These are phyloP conservation scores for Cryptosporidium parvum DNA, from an alignment of 169 alveolate species.

Conservation along the genomic window DNA sequence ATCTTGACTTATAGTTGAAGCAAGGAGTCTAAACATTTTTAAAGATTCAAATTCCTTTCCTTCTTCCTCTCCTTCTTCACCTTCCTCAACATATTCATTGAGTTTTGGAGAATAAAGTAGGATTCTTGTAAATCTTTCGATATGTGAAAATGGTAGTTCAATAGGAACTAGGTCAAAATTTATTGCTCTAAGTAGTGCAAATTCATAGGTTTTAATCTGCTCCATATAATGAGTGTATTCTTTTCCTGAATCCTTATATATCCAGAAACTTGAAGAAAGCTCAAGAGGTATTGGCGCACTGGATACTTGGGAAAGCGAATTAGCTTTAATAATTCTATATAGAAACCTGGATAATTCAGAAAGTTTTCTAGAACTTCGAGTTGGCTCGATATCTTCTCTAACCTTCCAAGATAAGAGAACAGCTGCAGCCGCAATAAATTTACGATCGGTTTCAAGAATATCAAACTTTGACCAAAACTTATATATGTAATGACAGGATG, in stretches of 20 bases:
- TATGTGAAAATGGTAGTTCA: constrained; percentile 57
- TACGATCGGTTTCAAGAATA: constrained; percentile 55
- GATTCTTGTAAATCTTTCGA: constrained; percentile 46
- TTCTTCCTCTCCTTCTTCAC: constrained; percentile 57
- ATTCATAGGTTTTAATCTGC: constrained; percentile 66
- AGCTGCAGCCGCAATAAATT: constrained; percentile 72
- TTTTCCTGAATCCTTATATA: constrained; percentile 66
- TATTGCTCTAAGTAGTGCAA: constrained; percentile 63
- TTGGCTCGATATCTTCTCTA: constrained; percentile 64
- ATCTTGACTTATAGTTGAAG: constrained; percentile 49
- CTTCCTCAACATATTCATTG: constrained; percentile 14
- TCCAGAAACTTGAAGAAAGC: constrained; percentile 71
- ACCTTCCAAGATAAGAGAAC: constrained; percentile 63
- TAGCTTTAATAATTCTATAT: constrained; percentile 66
- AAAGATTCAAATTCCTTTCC: constrained; percentile 36
- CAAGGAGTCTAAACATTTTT: constrained; percentile 55
- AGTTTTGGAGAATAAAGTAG: constrained; percentile 34
- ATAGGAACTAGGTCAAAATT: constrained; percentile 54
- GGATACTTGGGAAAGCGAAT: constrained; percentile 32
- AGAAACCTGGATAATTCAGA: constrained; percentile 60
- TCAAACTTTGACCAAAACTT: constrained; percentile 73
- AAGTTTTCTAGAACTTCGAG: constrained; percentile 59
- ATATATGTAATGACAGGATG: constrained; percentile 57
- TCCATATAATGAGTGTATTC: constrained; percentile 60
- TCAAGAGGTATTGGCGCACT: constrained; percentile 18